phyloP scores from a whole-genome alignment of 2,329 filamentous ascomycete species.

The Neonectria sp. region DNA sequence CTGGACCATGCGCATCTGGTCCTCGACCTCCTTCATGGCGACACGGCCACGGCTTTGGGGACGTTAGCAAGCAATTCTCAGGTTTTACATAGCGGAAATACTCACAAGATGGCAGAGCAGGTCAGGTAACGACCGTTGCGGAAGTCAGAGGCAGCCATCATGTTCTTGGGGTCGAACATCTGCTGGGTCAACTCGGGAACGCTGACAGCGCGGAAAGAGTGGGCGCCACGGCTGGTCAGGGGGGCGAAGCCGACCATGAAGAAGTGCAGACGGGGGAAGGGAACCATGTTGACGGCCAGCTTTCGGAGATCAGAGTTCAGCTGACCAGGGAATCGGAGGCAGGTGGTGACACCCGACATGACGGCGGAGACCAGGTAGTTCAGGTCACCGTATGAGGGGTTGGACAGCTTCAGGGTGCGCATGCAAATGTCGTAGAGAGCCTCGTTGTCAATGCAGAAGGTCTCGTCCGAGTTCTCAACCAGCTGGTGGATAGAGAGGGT shows the following conservation, averaged over 20 bases:
- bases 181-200: slow-evolving; percentile 99
- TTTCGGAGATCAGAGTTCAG: slow-evolving; percentile 99
- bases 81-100: slow-evolving; percentile 35
- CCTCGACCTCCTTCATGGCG: slow-evolving; percentile 99
- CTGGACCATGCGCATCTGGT: slow-evolving; percentile 99
- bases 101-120: slow-evolving; percentile 97
- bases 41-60: slow-evolving; percentile 89
- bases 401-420: slow-evolving; percentile 98
- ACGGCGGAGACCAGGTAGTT: slow-evolving; percentile 99
- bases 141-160: slow-evolving; percentile 99
- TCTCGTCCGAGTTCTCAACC: slow-evolving; percentile 99
- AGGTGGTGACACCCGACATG: slow-evolving; percentile 99
- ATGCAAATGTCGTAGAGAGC: slow-evolving; percentile 99
- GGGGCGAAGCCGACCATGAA: slow-evolving; percentile 99
- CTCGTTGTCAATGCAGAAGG: slow-evolving; percentile 99
- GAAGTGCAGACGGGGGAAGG: slow-evolving; percentile 99
- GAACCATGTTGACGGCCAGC: slow-evolving; percentile 99
- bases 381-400: slow-evolving; percentile 98
- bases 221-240: slow-evolving; percentile 86
- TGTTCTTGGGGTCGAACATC: slow-evolving; percentile 99
- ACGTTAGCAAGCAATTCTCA: slow-evolving; percentile 24
- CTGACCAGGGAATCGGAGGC: slow-evolving; percentile 98
- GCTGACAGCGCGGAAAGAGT: slow-evolving; percentile 97
- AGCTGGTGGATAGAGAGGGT: slow-evolving; percentile 99
- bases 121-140: slow-evolving; percentile 99